These are phyloP conservation scores for Sporothrix pallida DNA, from an alignment of 2,329 filamentous ascomycete genomes.

Conservation along the genomic window DNA sequence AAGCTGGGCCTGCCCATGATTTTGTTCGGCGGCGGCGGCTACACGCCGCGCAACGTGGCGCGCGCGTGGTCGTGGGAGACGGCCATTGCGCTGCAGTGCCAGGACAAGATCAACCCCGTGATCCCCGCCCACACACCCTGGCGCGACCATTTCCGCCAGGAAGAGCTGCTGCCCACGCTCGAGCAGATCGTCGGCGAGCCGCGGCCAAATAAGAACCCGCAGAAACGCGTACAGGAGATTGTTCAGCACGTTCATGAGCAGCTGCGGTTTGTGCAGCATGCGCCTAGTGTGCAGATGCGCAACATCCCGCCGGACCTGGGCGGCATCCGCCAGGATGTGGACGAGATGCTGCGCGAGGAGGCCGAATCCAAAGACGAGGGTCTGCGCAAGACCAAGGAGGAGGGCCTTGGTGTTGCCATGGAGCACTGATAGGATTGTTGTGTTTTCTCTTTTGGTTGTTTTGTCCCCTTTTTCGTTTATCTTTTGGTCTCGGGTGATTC, in stretches of 20 bases:
- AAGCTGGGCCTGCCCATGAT: conserved; percentile 79
- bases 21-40: conserved; percentile 91
- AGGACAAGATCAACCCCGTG: conserved; percentile 70
- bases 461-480: not conserved
- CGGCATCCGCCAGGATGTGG: conserved; percentile 70
- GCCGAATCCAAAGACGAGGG: conserved; percentile 63
- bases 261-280: conserved; percentile 80
- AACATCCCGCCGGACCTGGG: conserved; percentile 78
- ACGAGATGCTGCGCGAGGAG: conserved; percentile 70
- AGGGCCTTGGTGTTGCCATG: conserved; percentile 63
- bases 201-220: conserved; percentile 77
- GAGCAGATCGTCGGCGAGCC: conserved; percentile 71
- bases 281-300: conserved; percentile 85
- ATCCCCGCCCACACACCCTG: conserved; percentile 84
- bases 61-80: conserved; percentile 98
- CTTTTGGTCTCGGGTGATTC: not conserved
- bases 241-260: conserved; percentile 82
- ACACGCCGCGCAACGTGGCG: conserved; percentile 95
- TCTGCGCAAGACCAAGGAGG: conserved; percentile 60
- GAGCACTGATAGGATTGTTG: conserved; percentile 45
- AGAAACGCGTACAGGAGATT: conserved; percentile 76
- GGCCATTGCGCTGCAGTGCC: conserved; percentile 79
- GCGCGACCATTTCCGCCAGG: conserved; percentile 85
- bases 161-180: conserved; percentile 88
- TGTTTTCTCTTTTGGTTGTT: not conserved